Base-by-base conservation (phyloP, 2,329 filamentous ascomycete genomes). In the Corniculantispora saksenae region DNA sequence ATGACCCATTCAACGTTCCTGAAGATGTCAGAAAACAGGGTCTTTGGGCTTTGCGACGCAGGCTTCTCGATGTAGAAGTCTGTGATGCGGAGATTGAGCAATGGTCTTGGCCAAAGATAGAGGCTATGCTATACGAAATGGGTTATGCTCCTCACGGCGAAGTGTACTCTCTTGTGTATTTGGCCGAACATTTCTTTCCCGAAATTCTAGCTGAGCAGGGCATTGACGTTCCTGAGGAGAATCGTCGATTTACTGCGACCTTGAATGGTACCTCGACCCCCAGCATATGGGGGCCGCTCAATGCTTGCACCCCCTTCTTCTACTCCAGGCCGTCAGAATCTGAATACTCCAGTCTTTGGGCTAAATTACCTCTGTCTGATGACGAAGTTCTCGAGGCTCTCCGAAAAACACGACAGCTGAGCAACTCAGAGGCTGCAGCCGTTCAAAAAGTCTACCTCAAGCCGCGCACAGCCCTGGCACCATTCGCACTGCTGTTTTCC, bases 1-100 rank as follows among this genome's bases (percentile, higher is more conserved):
- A 63, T 23, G 61, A 63, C n/a, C 61, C 61, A 10, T 51, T 63
- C n/a, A 63, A 63, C 40, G 61, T 63, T 23, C 61, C 61, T 19
- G 61, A 63, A 25, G 61, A 63, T 19, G 61, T 57, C 29, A 43
- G 40, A 21, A 45, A 50, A n/a, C 23, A 57, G 38, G 43, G 61
- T 8, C 53, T 63, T 19, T 63, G 61, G 61, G 35, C 51, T n/a
- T 43, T 63, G n/a, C 61, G 61, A 23, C 51, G 53, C 13, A 63
- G 38, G 21, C 53, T 63, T 19, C 51, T 63, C 38, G 10, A 57
- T 25, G 61, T 57, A 21, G 53, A 63, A 23, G 61, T 63, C 5
- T 63, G 43, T 27, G 53, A 63, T 19, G 27, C 29, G 9, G 61
- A 63, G 15, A 27, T 45, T 12, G 53, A 63, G 19, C 6, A 23